Conservation (phyloP, 345 rosid genomes). For the Excoecaria cochinchinensis region DNA sequence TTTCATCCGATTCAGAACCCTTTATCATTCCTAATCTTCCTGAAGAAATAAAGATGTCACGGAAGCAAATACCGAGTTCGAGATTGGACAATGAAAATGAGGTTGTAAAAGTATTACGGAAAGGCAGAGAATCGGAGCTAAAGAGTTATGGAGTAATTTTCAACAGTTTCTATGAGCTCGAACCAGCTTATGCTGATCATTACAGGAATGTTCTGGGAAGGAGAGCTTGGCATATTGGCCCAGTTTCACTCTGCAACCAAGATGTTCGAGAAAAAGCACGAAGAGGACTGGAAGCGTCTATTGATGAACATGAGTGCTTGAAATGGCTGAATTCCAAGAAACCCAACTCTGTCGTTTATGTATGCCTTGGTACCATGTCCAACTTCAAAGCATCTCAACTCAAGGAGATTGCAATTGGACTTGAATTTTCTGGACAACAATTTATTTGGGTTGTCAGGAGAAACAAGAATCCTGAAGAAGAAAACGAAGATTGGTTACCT, state of each 20-base stretch:
- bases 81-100: too few species aligned
- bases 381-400: conserved; percentile 29
- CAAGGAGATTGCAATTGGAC: conserved; percentile 35
- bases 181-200: background rate
- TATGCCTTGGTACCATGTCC: conserved; percentile 37
- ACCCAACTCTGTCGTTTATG: conserved; percentile 40
- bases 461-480: background rate
- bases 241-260: conserved; percentile 24
- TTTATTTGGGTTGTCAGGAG: background rate
- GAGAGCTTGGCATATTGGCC: conserved; percentile 42
- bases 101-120: too few species aligned
- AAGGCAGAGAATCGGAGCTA: too few species aligned
- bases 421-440: conserved; percentile 31
- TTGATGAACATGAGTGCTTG: conserved; percentile 33
- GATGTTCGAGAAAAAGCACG: conserved; percentile 1
- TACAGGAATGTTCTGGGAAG: conserved; percentile 1
- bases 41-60: too few species aligned
- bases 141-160: too few species aligned
- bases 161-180: background rate
- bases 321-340: conserved; percentile 37
- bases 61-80: too few species aligned
- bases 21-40: too few species aligned
- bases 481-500: background rate
- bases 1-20: too few species aligned
- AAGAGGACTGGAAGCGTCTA: conserved; percentile 17